Base-by-base conservation (phyloP, 805 yeast species). In the Saccharomyces mikatae region DNA sequence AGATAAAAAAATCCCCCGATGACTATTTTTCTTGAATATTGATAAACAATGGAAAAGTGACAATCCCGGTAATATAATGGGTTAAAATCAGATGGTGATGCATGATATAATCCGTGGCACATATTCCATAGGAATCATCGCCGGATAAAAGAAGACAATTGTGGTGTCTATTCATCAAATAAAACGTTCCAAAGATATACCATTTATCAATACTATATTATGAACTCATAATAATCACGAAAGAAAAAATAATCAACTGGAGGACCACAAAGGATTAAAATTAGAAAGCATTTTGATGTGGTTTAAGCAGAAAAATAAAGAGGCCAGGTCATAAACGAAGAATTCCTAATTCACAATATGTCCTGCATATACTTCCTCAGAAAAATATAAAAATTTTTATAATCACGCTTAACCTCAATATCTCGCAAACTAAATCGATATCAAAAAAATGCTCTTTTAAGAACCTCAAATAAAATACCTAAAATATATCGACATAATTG, bases 41-140 rank as follows among this genome's bases (percentile, higher is more conserved):
- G 47, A 49, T 52, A 27, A 48, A n/a, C 28, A 17, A 17, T 36
- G 44, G 44, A 36, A 36, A 36, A 17, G 17, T 6, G 17, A 36
- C 17, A 36, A 36, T 36, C 24, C 44, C 8, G 44, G 44, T 36
- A 36, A 36, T 36, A 36, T 36, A 36, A 36, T 36, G 47, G 46
- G 36, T 36, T 59, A 54, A 49, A 54, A 32, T 88, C 96, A 89
- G 96, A 86, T 89, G 96, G 96, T 89, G 96, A 89, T 89, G 96
- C 96, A 89, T 89, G 96, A 82, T 73, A 61, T 75, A 75, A 80
- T 84, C 87, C 87, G 74, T 74, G 86, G 94, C 84, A 83, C 94
- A 87, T 78, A 77, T 70, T 72, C 67, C 24, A 44, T 41, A 54
- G 56, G 68, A 68, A 70, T 69, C 74, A 70, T 70, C 74, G 71